Evolutionary conservation across 2,329 filamentous ascomycete genomes (phyloP).

Genomic region (Keithomyces neogunnii): DNA sequence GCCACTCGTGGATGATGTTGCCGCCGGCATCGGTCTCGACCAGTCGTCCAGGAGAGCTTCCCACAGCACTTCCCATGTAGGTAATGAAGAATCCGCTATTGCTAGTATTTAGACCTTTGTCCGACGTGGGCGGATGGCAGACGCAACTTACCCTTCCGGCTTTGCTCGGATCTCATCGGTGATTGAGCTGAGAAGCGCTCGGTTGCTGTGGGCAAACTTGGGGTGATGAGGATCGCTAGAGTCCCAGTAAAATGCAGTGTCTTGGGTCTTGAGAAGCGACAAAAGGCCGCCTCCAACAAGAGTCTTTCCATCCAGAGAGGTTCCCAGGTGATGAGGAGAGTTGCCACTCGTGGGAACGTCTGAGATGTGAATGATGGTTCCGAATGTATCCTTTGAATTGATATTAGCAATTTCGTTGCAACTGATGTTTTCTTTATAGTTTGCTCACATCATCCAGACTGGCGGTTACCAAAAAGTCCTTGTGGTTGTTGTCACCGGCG

Average conservation of each 20-base stretch:
- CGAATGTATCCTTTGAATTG: constrained; percentile 44
- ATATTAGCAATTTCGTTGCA: too few relatives aligned
- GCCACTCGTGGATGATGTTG: constrained; percentile 55
- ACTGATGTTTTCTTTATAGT: neutral
- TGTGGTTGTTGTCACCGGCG: constrained; percentile 50
- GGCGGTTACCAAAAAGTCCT: constrained; percentile 50
- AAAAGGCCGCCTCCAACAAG: constrained; percentile 49
- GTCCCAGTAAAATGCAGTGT: constrained; percentile 56
- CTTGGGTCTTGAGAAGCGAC: constrained; percentile 51
- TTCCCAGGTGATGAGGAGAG: constrained; percentile 49
- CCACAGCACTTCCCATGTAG: constrained; percentile 52
- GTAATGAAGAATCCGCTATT: constrained; percentile 48
- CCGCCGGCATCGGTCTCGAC: constrained; percentile 51
- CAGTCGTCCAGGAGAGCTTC: constrained; percentile 49
- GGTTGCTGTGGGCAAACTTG: constrained; percentile 50
- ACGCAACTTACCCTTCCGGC: constrained; percentile 38
- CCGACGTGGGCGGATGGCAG: accelerated
- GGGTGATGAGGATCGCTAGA: constrained; percentile 49
- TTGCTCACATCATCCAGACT: constrained; percentile 46
- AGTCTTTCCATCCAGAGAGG: constrained; percentile 47
- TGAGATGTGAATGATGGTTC: constrained; percentile 47
- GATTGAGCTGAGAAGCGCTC: constrained; percentile 50
- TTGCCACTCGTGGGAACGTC: constrained; percentile 53
- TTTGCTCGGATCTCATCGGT: constrained; percentile 56
- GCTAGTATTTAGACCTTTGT: neutral